phyloP scores from a whole-genome alignment of 2,329 filamentous ascomycete genomes.

The Simplicillium sp. region DNA sequence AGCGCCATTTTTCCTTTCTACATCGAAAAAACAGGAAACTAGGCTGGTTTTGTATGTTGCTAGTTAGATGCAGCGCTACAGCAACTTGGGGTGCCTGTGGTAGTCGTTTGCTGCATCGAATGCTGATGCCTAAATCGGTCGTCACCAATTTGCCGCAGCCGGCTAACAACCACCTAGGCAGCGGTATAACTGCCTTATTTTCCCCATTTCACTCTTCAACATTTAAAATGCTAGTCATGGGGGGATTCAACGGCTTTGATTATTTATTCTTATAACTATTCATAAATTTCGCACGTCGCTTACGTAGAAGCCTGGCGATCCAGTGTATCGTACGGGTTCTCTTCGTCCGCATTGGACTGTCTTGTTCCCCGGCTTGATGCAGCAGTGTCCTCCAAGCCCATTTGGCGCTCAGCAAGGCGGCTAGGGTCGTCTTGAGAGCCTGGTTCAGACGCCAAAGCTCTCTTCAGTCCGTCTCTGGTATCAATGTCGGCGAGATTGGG shows the following conservation, averaged over 20 bases:
- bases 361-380: background rate
- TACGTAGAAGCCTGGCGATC: background rate
- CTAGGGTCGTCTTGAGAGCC: slow-evolving; percentile 39
- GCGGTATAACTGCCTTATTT: no score
- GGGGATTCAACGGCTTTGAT: no score
- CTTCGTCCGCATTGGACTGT: background rate
- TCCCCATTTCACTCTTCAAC: no score
- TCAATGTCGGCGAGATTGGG: slow-evolving; percentile 21
- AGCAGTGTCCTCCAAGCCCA: slow-evolving; percentile 15
- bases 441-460: slow-evolving; percentile 30
- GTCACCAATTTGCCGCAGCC: slow-evolving; percentile 6
- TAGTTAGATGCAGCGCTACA: slow-evolving; percentile 2
- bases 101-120: slow-evolving; percentile 11
- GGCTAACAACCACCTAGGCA: slow-evolving; percentile 1
- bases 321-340: background rate
- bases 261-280: background rate
- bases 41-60: no score
- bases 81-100: slow-evolving; percentile 11
- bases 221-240: no score
- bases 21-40: background rate
- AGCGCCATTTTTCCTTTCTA: background rate
- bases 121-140: slow-evolving; percentile 10
- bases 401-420: slow-evolving; percentile 31
- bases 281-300: background rate
- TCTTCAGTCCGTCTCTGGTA: slow-evolving; percentile 25